These are phyloP conservation scores for Rutidosis leptorrhynchoides DNA, from an alignment of 129 eudicot genomes.

Conservation along the genomic window DNA sequence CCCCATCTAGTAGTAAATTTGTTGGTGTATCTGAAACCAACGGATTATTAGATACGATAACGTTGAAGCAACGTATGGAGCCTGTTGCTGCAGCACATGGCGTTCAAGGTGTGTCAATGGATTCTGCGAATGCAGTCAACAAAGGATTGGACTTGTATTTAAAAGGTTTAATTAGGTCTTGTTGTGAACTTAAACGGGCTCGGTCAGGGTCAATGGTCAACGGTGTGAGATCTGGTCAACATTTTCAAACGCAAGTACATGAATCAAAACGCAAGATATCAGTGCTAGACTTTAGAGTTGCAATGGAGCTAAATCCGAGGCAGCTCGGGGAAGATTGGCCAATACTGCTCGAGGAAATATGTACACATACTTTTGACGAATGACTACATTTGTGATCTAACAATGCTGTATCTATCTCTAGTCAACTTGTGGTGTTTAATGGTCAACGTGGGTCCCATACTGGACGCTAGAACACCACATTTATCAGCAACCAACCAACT, in stretches of 20 bases:
- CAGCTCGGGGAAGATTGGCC: conserved; percentile 98
- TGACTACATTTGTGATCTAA: conserved; percentile 23
- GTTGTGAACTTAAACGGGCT: conserved; percentile 53
- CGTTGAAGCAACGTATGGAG: conserved; percentile 68
- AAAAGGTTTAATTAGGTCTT: conserved; percentile 74
- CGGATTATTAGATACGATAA: conserved; percentile 52
- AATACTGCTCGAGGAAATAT: conserved; percentile 68
- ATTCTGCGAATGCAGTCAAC: conserved; percentile 62
- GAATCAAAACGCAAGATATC: conserved; percentile 43
- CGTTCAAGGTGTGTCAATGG: conserved; percentile 74
- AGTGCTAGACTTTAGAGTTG: conserved; percentile 72
- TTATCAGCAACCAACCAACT: conserved; percentile 43
- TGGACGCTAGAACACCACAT: conserved; percentile 28
- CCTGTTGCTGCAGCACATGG: conserved; percentile 59
- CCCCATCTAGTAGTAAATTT: conserved; percentile 43
- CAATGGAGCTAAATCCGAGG: conserved; percentile 74
- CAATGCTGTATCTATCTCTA: conserved; percentile 25
- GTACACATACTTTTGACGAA: conserved; percentile 56
- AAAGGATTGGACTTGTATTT: conserved; percentile 68
- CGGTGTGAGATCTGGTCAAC: conserved; percentile 50
- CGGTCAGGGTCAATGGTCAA: conserved; percentile 37
- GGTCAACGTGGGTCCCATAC: conserved; percentile 14
- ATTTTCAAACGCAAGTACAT: conserved; percentile 46
- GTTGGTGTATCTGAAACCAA: conserved; percentile 40
- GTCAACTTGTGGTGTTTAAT: conserved; percentile 27